phyloP scores from a whole-genome alignment of 106 monocot genomes.

The Phalaenopsis aphrodite region DNA sequence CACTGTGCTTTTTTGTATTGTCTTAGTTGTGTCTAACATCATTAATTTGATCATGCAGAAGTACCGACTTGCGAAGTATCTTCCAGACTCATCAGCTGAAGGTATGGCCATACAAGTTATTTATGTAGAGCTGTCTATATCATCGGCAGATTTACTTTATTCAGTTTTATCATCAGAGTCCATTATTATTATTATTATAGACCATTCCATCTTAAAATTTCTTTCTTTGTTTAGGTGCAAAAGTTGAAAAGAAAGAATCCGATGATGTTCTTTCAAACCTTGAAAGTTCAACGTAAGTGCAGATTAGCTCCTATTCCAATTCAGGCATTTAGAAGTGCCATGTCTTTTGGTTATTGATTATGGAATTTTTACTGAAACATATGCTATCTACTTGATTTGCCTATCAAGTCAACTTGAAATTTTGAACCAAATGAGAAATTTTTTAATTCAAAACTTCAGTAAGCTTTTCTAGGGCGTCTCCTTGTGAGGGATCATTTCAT shows the following conservation, averaged over 20 bases:
- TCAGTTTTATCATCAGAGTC: not conserved
- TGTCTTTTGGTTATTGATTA: not conserved
- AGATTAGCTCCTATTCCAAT: not conserved
- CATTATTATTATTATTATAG: not conserved
- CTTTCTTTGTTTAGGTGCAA: conserved; percentile 6
- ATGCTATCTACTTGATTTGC: not conserved
- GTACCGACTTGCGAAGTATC: conserved; percentile 86
- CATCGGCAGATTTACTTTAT: not conserved
- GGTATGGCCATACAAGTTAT: conserved; percentile 25
- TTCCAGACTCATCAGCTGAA: conserved; percentile 85
- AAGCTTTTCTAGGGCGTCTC: not conserved
- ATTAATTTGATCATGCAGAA: conserved; percentile 42
- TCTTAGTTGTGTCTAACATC: conserved; percentile 2
- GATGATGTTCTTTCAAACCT: conserved; percentile 10
- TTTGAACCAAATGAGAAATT: not conserved
- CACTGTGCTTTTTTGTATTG: not conserved
- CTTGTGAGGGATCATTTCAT: not conserved
- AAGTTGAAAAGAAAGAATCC: conserved; percentile 11
- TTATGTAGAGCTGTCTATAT: not conserved
- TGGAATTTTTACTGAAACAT: not conserved
- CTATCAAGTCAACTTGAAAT: not conserved
- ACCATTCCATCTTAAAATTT: not conserved
- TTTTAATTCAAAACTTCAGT: not conserved
- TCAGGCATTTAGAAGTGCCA: not conserved
- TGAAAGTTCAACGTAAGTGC: conserved; percentile 1